Conservation (phyloP, 805 yeast genomes). For the Zygosaccharomyces rouxii region DNA sequence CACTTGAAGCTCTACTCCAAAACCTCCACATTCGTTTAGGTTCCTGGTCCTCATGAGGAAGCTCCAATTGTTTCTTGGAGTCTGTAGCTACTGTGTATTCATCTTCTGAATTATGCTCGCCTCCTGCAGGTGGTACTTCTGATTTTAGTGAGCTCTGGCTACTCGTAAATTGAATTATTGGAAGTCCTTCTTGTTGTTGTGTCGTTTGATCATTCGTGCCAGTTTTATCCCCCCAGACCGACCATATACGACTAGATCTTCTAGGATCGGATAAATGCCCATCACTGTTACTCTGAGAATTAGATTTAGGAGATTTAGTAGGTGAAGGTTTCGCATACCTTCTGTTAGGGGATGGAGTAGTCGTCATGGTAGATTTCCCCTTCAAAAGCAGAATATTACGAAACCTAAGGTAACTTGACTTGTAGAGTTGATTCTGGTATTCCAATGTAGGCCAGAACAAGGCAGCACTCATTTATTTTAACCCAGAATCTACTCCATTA, state of each 20-base stretch:
- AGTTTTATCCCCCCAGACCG: conserved; percentile 9
- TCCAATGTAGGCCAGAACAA: not conserved
- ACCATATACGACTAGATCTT: conserved; percentile 10
- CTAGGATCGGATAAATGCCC: not conserved
- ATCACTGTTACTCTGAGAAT: not conserved
- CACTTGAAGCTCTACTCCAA: conserved; percentile 16
- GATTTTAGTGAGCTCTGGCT: conserved; percentile 7
- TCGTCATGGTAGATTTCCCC: conserved; percentile 1
- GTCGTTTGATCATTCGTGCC: not conserved
- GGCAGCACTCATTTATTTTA: not conserved
- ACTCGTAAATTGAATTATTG: not conserved
- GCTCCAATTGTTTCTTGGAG: conserved; percentile 2
- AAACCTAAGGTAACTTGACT: not conserved
- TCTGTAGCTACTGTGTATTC: conserved; percentile 1
- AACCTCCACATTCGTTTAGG: conserved; percentile 22
- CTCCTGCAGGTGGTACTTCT: not conserved
- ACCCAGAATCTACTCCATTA: not conserved
- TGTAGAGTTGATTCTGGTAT: not conserved
- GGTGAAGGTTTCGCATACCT: conserved; percentile 1
- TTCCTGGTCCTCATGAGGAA: conserved; percentile 5
- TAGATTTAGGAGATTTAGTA: conserved; percentile 10
- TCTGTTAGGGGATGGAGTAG: conserved; percentile 7
- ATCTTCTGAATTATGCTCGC: not conserved
- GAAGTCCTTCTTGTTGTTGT: conserved; percentile 1
- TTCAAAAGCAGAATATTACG: not conserved